Evolutionary conservation across 768 basidiomycete genomes (phyloP).

Genomic region (Calocera viscosa): DNA sequence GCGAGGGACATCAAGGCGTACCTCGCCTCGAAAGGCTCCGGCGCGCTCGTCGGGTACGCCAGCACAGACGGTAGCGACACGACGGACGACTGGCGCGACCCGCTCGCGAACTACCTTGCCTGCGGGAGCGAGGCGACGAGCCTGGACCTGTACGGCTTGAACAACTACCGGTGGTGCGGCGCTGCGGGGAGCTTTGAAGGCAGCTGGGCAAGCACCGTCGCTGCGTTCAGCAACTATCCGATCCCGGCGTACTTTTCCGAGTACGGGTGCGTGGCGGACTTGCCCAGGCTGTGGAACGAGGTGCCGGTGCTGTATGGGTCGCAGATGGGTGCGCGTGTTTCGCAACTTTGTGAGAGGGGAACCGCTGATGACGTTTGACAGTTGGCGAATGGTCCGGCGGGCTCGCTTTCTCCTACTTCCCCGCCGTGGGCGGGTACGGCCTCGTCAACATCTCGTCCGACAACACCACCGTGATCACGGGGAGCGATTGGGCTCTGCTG

Average conservation of each 20-base stretch:
- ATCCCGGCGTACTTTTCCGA: conserved; percentile 84
- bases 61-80: conserved; percentile 57
- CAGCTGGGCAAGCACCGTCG: conserved; percentile 21
- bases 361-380: neutral
- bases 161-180: conserved; percentile 66
- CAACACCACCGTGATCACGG: conserved; percentile 50
- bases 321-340: conserved; percentile 72
- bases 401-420: conserved; percentile 55
- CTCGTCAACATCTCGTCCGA: conserved; percentile 67
- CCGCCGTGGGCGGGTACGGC: conserved; percentile 70
- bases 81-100: conserved; percentile 37
- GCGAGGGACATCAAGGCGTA: conserved; percentile 80
- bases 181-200: conserved; percentile 39
- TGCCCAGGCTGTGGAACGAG: conserved; percentile 70
- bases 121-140: conserved; percentile 58
- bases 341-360: conserved; percentile 53
- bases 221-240: conserved; percentile 39
- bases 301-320: conserved; percentile 55
- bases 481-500: conserved; percentile 56
- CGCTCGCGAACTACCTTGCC: conserved; percentile 64
- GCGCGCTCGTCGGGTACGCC: conserved; percentile 68
- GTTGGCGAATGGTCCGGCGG: neutral
- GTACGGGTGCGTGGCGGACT: conserved; percentile 57
- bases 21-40: conserved; percentile 51
- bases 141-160: conserved; percentile 79